These are phyloP conservation scores for Sporisorium sorghi DNA, from an alignment of 1,284 basidiomycete genomes.

Conservation along the genomic window DNA sequence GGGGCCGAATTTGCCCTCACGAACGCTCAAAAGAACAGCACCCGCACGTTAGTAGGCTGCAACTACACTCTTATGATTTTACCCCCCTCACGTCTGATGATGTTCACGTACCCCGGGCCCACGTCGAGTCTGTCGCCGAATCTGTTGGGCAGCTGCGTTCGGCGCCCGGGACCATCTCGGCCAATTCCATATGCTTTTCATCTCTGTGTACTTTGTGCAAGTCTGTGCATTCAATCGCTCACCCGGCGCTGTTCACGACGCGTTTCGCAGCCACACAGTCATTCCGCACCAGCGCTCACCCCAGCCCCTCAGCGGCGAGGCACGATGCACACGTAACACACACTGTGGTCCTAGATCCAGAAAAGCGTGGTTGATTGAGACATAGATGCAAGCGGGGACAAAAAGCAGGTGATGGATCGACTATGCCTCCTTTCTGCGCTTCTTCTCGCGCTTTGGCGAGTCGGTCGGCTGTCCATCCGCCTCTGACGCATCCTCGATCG, in stretches of 20 bases:
- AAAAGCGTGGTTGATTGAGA: not conserved
- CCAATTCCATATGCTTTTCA: not conserved
- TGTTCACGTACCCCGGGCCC: not conserved
- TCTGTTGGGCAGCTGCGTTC: not conserved
- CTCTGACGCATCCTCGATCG: not conserved
- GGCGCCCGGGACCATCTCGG: too few species aligned
- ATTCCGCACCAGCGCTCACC: too few species aligned
- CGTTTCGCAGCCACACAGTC: too few species aligned
- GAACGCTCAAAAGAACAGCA: too few species aligned
- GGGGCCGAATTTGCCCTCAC: not conserved
- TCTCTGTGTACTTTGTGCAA: not conserved
- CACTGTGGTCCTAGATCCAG: not conserved
- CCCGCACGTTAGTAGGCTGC: too few species aligned
- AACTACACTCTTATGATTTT: not conserved
- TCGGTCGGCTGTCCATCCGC: not conserved
- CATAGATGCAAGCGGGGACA: not conserved
- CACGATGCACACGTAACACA: not conserved
- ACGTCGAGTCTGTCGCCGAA: not conserved
- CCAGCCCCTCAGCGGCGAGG: not conserved
- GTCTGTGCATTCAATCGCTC: too few species aligned
- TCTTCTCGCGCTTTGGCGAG: conserved; percentile 34
- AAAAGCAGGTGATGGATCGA: too few species aligned
- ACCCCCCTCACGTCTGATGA: not conserved
- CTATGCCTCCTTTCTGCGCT: conserved; percentile 36
- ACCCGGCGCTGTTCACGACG: too few species aligned